Evolutionary conservation across 177 flowering plant genomes (phyloP), one percentile per base, ranked within the genome.

Genomic region (Vitis hybrid): DNA sequence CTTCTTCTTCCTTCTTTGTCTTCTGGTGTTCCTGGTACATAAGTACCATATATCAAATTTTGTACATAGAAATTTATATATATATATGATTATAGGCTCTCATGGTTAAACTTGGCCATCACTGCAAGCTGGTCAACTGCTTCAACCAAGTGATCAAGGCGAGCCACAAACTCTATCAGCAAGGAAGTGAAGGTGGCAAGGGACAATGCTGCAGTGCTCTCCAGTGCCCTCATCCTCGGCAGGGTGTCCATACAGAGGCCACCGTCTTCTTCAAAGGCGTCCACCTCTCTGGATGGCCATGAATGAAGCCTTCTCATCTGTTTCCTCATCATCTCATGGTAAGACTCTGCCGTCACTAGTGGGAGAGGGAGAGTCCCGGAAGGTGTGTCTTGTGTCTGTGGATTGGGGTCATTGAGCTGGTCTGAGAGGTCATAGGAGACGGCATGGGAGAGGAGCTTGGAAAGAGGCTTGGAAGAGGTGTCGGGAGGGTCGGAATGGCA

Each of bases 101-200:
- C 87, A 12, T 66, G 71, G 74, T 86, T 82, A 83, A 82, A 80
- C 68, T 78, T 80, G 9, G 94, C 90, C 84, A 82, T 50, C 73
- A 73, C 81, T 5, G 92, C 85, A 9, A 92, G 90, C 64, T 81
- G 80, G 59, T 90, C 89, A 14, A 87, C 94, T 16, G 97, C 92
- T 48, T 89, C 92, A 49, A 88, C 96, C 87, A 90, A 77, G 79
- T 90, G 94, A 74, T 90, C 92, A 58, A 89, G 89, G 69, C 96
- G 77, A 19, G 88, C 97, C 33, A 92, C 92, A 22, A 89, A 92
- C 75, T 90, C 97, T 49, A 89, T 86, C 1, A 92, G 90, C 88
- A 90, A 69, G 2, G 94, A 89, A 15, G 94, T 85, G 65, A 92
- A 92, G 3, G 85, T 88, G 33, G 92, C 92, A 10, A 92, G 82